Conservation (phyloP, 2,329 filamentous ascomycete species). For the Boeremia lycopersici region DNA sequence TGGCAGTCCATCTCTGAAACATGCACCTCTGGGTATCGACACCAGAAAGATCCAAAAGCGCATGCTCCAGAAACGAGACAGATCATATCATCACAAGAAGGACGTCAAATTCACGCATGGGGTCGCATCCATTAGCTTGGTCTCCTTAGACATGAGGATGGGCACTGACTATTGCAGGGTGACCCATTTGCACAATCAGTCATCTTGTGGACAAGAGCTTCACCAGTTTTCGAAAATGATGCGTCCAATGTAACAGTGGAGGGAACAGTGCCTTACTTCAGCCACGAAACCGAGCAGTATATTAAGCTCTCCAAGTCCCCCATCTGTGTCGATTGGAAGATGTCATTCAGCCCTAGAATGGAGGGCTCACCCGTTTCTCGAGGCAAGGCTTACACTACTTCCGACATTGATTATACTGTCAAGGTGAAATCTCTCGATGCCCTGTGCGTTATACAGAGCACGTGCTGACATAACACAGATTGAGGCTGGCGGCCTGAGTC, state of each 20-base stretch:
- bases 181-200: conserved; percentile 51
- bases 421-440: conserved; percentile 59
- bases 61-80: neutral
- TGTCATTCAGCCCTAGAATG: conserved; percentile 46
- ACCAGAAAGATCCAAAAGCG: neutral
- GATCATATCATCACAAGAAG: neutral
- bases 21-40: neutral
- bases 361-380: conserved; percentile 53
- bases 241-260: conserved; percentile 57
- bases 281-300: conserved; percentile 60
- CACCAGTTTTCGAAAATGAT: conserved; percentile 48
- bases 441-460: neutral
- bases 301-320: conserved; percentile 62
- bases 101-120: conserved; percentile 50
- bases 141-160: neutral
- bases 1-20: neutral
- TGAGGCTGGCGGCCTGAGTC: conserved; percentile 65
- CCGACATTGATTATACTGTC: conserved; percentile 76
- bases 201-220: conserved; percentile 40
- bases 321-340: conserved; percentile 70
- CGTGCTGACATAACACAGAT: conserved; percentile 51
- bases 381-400: conserved; percentile 70
- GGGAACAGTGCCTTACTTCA: conserved; percentile 59
- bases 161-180: conserved; percentile 48
- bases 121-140: conserved; percentile 38